Evolutionary conservation across 2,329 filamentous ascomycete genomes (phyloP), one percentile per base, ranked within the genome.

Genomic region (Hymenoscyphus scutula): DNA sequence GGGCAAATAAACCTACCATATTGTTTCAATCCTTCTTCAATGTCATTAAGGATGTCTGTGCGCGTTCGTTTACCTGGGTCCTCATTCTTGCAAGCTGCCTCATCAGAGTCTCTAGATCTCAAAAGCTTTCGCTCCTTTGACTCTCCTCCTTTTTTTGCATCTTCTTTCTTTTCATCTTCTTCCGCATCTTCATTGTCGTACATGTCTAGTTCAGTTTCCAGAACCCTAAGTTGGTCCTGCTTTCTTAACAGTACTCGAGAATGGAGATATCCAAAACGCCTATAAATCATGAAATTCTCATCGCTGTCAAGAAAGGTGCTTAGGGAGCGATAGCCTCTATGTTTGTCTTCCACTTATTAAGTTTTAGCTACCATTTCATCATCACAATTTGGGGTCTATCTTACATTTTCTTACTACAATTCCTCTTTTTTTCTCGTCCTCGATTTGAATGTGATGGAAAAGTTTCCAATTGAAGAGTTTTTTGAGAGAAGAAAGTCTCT

Each of bases 231-330:
- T 30, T 70, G 58, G 19, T 69, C 67, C 51, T 71, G 69, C 53
- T 65, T 68, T 15, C 62, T 53, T 1, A 71, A 58, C 1, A 78
- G 67, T 0, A 79, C 56, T 1, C 78, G 71, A 0, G 76, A 68
- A 54, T 78, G 76, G 0, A 80, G 65, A 51, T 73, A 77, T 2
- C 77, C 77, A 54, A 79, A 80, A 1, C 77, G 69, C 5, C 77
- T 72, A 63, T 76, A 80, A 2, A 79, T 61, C 68, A 75, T 75
- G 60, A 79, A 79, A 29, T 73, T 71, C 6, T 78, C 74, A 62
- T 78, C 75, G 62, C 77, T 79, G 60, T 78, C 75, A 0, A 77
- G 68, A 60, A 79, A 78, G 1, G 73, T 68, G 3, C 76, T 74
- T 0, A 79, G 62, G n/a, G 68, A 71, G 1, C 77, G 76, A 61